phyloP scores from a whole-genome alignment of 768 basidiomycete species.

The Cytidiella melzeri region DNA sequence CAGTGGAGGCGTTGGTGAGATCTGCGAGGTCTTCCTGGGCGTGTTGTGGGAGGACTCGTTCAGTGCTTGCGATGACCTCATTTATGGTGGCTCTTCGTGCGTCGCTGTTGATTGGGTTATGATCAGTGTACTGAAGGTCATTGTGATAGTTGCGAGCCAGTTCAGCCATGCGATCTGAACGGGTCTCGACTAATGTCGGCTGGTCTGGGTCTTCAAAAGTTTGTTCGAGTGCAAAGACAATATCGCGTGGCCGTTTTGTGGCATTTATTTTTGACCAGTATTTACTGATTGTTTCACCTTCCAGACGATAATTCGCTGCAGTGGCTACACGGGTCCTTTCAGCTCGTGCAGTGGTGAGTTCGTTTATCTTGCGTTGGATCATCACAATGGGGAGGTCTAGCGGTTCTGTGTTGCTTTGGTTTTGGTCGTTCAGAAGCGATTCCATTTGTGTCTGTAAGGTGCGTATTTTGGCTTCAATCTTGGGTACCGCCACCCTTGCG shows the following conservation, averaged over 20 bases:
- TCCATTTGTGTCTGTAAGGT: not conserved
- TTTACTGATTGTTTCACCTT: conserved; percentile 6
- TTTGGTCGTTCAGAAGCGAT: not conserved
- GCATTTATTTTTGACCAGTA: conserved; percentile 4
- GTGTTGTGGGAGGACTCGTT: not conserved
- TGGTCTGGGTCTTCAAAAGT: not conserved
- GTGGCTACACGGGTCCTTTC: not conserved
- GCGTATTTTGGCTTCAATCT: not conserved
- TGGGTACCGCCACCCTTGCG: not conserved
- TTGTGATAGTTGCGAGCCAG: conserved; percentile 15
- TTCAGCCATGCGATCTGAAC: conserved; percentile 16
- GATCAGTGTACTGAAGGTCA: conserved; percentile 4
- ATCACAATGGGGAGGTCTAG: not conserved
- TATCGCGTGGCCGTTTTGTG: conserved; percentile 2
- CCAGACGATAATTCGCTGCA: not conserved
- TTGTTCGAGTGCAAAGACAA: not conserved
- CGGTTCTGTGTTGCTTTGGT: not conserved
- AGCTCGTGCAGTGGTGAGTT: not conserved
- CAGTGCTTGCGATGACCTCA: not conserved
- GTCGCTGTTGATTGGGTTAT: not conserved
- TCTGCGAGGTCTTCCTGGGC: not conserved
- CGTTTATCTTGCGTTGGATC: not conserved
- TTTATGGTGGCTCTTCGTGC: not conserved
- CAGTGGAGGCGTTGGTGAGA: not conserved
- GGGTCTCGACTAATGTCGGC: not conserved